Base-by-base conservation (phyloP, 345 rosid species). In the Litchi chinensis region DNA sequence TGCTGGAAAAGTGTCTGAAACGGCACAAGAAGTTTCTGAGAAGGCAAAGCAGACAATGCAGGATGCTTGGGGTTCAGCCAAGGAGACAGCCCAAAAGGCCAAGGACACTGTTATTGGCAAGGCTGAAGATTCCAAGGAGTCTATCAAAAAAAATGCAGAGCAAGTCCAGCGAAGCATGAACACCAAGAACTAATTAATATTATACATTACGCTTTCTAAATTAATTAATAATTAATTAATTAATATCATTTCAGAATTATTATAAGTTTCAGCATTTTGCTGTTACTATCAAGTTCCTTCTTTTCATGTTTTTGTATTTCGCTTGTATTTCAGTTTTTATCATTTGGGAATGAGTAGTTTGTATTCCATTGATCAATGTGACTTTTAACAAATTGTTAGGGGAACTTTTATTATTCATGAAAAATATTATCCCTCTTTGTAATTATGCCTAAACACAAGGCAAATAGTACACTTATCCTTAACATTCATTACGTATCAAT, bases 101-200 rank as follows among this genome's bases (percentile, higher is more conserved):
- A 79, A 68, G 75, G 83, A 82, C 21, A 80, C 79, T 21, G 69
- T 79, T 37, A 48, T 76, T 2, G 81, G 77, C 4, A 82, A 77
- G 24, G 84, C 85, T 15, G 80, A 74, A 21, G 87, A 81, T 12
- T 28, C 90, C 1, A 84, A 87, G 64, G 84, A 84, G 50, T 40
- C 67, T 3, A 56, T 78, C 72, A 28, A 81, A 71, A 81, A 77
- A 5, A 84, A 87, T 70, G 88, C 92, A 4, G 88, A 81, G 2
- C 41, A 82, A 13, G 79, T 86, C 10, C 78, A 83, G 74, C 71
- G 76, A 32, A 71, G 80, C 86, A 83, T 86, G 81, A 80, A 89
- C 87, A 37, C 80, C 71, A 84, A 84, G 60, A 79, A 77, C 46
- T 82, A 70, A 22, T 40, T 0, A 4, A 50, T 50, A 10, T 13